Base-by-base conservation (phyloP, 208 protist genomes). In the Tritrichomonas foetus region DNA sequence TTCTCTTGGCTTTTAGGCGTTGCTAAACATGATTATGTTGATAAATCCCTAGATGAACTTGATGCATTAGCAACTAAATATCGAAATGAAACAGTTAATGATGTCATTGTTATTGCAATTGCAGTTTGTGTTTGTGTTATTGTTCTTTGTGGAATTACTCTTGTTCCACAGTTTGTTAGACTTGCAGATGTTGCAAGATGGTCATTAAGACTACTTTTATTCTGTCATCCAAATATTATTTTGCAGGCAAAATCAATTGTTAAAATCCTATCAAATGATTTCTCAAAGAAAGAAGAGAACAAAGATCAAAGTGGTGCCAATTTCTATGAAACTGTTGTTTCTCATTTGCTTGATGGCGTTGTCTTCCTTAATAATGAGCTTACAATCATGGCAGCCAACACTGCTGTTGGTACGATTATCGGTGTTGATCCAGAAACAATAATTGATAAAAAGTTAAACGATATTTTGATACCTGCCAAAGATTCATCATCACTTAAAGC, bases 321-420 rank as follows among this genome's bases (percentile, higher is more conserved):
- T 47, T 89, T 89, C 47, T 89, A 89, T 89, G 78, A 89, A 50
- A 53, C 30, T 16, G 20, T 89, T 57, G 78, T 89, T 39, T 89
- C 78, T 9, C 33, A 89, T 50, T n/a, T 89, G 11, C 78, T 57
- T 50, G 78, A 89, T 57, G 78, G 78, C 13, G 30, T 30, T 39
- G 9, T 89, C 14, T 89, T 89, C 47, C 25, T 89, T 20, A 49
- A 53, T n/a, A 89, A 89, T 47, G 44, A 25, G 2, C 30, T 89
- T 13, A 57, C 33, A 3, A 89, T 89, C 11, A 14, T 89, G 2
- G 33, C 47, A 1, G 41, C 27, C 11, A 89, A 89, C 16, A 2
- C 11, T 2, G 8, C 78, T 39, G 47, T 89, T 39, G 78, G 44
- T 39, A 57, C 25, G 1, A 89, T 89, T 27, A 13, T 89, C 30